Evolutionary conservation across 2,329 filamentous ascomycete species (phyloP).

Genomic region (Apiospora hydei): DNA sequence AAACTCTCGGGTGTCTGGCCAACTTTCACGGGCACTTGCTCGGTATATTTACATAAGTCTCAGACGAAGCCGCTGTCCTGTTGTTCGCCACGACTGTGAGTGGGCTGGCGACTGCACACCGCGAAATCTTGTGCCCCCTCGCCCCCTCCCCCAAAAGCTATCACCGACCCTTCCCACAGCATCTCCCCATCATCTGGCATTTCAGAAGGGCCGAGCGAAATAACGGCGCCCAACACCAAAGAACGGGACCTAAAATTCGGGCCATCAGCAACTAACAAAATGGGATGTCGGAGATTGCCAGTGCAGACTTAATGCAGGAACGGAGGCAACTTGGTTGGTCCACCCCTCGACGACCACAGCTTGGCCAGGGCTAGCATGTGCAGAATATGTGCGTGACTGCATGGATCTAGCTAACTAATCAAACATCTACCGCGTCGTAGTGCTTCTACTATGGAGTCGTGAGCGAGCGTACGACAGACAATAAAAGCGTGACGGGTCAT

Average conservation of each 20-base stretch:
- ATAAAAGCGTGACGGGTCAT: neutral
- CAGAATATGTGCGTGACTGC: conserved; percentile 13
- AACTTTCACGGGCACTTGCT: conserved; percentile 15
- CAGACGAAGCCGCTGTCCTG: conserved; percentile 11
- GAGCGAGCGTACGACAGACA: neutral
- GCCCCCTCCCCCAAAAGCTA: neutral
- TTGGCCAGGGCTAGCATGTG: conserved; percentile 15
- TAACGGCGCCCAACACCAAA: conserved; percentile 15
- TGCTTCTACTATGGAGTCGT: neutral
- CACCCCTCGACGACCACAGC: neutral
- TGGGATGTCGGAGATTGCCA: conserved; percentile 20
- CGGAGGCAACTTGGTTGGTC: conserved; percentile 15
- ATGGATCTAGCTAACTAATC: conserved; percentile 8
- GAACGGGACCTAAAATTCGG: conserved; percentile 4
- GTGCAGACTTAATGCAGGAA: conserved; percentile 10
- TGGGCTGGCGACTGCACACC: neutral
- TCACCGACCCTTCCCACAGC: neutral
- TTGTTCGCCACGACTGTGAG: neutral
- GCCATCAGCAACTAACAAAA: conserved; percentile 19
- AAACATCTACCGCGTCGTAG: conserved; percentile 17
- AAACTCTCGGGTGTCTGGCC: conserved; percentile 11
- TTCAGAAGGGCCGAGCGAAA: conserved; percentile 11
- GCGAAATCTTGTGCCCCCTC: neutral
- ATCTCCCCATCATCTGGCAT: neutral
- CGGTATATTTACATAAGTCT: conserved; percentile 11